Percentiles rank a stretch among this genome's conserved stretches.
These are phyloP conservation scores for Pichia cephalocereana DNA, from an alignment of 805 yeast genomes.

Conservation along the genomic window DNA sequence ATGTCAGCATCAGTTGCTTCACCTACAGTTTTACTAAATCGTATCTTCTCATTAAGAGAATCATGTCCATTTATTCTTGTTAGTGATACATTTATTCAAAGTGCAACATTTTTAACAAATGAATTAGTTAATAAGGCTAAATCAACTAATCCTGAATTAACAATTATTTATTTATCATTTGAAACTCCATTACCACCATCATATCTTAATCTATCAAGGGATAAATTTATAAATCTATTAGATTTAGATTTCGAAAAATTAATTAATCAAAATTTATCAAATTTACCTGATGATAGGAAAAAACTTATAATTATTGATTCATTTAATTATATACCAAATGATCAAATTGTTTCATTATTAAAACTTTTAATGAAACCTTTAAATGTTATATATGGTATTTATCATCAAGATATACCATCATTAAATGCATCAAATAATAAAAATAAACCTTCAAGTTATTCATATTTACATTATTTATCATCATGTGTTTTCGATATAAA, in stretches of 20 bases:
- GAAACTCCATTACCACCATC: constrained; percentile 51
- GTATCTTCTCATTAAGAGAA: constrained; percentile 67
- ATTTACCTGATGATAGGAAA: constrained; percentile 3
- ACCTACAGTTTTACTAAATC: constrained; percentile 47
- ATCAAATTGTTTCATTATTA: constrained; percentile 33
- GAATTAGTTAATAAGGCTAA: constrained; percentile 44
- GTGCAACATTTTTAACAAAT: constrained; percentile 43
- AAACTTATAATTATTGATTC: constrained; percentile 53
- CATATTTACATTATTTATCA: constrained; percentile 54
- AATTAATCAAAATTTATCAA: neutral
- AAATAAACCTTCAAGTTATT: constrained; percentile 14
- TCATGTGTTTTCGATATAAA: constrained; percentile 58
- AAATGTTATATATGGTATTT: constrained; percentile 37
- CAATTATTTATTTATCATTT: constrained; percentile 51
- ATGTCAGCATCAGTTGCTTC: constrained; percentile 25
- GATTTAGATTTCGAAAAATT: constrained; percentile 11
- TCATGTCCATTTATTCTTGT: constrained; percentile 62
- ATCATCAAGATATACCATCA: constrained; percentile 33
- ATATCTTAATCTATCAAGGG: constrained; percentile 26
- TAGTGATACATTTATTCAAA: constrained; percentile 62
- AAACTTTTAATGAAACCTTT: constrained; percentile 30
- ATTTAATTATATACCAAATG: constrained; percentile 43
- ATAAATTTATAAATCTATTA: constrained; percentile 39
- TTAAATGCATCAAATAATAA: neutral
- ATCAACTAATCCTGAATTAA: constrained; percentile 18